These are phyloP conservation scores for Guyanaporus albipodus DNA, from an alignment of 768 basidiomycete genomes.

Conservation along the genomic window DNA sequence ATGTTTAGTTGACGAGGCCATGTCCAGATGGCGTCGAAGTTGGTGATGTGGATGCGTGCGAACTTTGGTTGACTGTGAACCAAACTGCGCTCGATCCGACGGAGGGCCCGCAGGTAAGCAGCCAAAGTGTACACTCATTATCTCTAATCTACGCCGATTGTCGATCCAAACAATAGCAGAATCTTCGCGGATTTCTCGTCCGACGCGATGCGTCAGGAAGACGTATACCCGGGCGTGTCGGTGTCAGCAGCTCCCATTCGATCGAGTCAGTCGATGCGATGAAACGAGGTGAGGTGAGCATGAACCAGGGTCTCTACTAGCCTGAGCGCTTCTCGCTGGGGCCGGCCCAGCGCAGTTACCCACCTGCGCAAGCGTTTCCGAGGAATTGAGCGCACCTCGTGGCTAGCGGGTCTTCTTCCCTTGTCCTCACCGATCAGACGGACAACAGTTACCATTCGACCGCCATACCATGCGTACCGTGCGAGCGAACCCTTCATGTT, in stretches of 20 bases:
- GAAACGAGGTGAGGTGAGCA: constrained; percentile 1
- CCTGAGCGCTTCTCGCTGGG: neutral
- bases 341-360: neutral
- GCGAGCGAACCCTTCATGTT: too few relatives aligned
- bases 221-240: neutral
- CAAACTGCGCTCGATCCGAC: neutral
- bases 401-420: neutral
- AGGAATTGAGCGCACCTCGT: neutral
- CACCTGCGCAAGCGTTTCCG: neutral
- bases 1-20: constrained; percentile 22
- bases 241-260: too few relatives aligned
- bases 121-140: too few relatives aligned
- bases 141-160: too few relatives aligned
- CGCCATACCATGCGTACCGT: neutral
- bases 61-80: neutral
- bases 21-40: neutral
- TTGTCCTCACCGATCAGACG: neutral
- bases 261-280: too few relatives aligned
- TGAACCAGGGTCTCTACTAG: neutral
- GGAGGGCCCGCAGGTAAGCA: too few relatives aligned
- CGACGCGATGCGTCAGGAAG: neutral
- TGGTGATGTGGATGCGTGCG: constrained; percentile 6
- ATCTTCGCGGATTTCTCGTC: too few relatives aligned
- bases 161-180: too few relatives aligned
- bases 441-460: neutral